Conservation (phyloP, 2,329 filamentous ascomycete genomes). For the Colletotrichum cordylinicola region DNA sequence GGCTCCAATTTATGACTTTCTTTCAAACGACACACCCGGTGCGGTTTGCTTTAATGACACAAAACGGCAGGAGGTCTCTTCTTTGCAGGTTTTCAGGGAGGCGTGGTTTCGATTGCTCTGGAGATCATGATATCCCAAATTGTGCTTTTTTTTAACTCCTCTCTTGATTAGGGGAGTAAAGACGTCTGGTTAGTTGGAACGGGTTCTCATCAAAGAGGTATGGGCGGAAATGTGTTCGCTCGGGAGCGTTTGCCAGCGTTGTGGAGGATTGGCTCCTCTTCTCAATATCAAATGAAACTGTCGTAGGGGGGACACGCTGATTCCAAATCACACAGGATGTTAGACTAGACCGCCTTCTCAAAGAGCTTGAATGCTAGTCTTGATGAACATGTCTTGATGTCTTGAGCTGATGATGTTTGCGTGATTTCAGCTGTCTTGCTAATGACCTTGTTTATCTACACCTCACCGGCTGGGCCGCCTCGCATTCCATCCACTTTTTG, state of each 20-base stretch:
- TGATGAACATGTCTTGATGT: not conserved
- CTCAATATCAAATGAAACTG: not conserved
- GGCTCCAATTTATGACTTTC: not conserved
- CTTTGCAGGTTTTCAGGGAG: not conserved
- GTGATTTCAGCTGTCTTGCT: not conserved
- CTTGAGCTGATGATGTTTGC: not conserved
- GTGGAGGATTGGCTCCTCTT: not conserved
- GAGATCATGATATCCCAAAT: constrained; percentile 13
- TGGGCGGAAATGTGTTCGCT: not conserved
- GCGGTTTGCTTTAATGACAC: constrained; percentile 4
- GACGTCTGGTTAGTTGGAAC: not conserved
- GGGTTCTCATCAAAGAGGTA: not conserved
- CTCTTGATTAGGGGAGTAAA: not conserved
- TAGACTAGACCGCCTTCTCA: constrained; percentile 3
- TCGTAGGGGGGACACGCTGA: not conserved
- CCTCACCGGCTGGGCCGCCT: not conserved
- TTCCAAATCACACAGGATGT: not conserved
- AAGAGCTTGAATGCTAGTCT: not conserved
- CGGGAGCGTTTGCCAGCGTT: not conserved
- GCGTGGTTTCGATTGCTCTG: not conserved
- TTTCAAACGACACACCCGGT: not conserved
- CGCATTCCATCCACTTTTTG: not conserved
- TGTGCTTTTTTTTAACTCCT: not conserved
- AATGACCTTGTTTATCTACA: not conserved
- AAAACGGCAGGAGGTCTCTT: not conserved